These are phyloP conservation scores for Cadophora sp. DNA, from an alignment of 2,329 filamentous ascomycete species.

Conservation along the genomic window DNA sequence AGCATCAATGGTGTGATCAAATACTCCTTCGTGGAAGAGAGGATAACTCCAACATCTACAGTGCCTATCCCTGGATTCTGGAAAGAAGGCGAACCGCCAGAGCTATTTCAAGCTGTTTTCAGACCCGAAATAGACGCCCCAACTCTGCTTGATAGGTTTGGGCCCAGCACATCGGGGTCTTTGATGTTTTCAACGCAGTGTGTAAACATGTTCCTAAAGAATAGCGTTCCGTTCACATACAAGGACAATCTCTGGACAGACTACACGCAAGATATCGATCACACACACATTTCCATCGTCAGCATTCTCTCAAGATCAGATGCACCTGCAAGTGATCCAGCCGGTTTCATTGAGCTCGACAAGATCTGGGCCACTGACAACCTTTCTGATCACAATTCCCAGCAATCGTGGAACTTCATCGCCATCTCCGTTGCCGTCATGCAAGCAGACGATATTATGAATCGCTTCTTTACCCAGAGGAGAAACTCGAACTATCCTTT, in stretches of 20 bases:
- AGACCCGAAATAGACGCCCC: background rate
- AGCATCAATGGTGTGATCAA: conserved; percentile 15
- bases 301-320: conserved; percentile 10
- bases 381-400: background rate
- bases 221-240: conserved; percentile 18
- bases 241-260: conserved; percentile 22
- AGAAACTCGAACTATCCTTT: conserved; percentile 11
- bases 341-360: conserved; percentile 23
- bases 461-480: conserved; percentile 18
- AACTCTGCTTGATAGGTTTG: background rate
- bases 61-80: conserved; percentile 11
- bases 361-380: conserved; percentile 19
- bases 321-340: background rate
- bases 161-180: background rate
- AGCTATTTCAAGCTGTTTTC: background rate
- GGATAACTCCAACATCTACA: background rate
- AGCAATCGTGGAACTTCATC: conserved; percentile 17
- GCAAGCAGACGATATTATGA: conserved; percentile 19
- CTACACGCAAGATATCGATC: conserved; percentile 19
- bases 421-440: conserved; percentile 10
- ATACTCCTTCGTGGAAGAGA: conserved; percentile 14
- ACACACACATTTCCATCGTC: conserved; percentile 12
- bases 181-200: conserved; percentile 16
- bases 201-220: conserved; percentile 5
- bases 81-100: conserved; percentile 13